Base-by-base conservation (phyloP, 805 yeast species). In the Yarrowia sp. region DNA sequence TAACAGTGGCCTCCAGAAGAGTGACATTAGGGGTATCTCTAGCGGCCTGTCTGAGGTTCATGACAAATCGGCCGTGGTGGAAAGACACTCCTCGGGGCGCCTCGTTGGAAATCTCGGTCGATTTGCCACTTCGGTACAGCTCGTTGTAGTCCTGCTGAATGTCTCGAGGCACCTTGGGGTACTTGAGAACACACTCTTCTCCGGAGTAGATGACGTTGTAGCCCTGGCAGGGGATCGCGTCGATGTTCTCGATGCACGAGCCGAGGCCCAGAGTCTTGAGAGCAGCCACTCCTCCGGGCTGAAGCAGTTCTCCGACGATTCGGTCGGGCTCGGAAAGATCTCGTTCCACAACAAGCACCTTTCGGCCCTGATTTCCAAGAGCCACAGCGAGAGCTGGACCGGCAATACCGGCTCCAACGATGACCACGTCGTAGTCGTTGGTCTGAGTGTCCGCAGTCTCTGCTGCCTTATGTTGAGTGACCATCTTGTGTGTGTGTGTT, bases 331-430 rank as follows among this genome's bases (percentile, higher is more conserved):
- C 89, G 22, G 86, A 78, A 91, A 97, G 91, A 76, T 92, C 97
- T 71, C 97, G 85, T 77, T 95, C 99, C 19, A 87, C 77, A 22
- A 89, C 83, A 66, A 89, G 78, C 8, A 95, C 98, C 65, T 84
- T 83, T 72, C 97, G 84, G 41, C 98, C 98, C 75, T 91, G 96
- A 73, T 94, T 84, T 0, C 97, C 98, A 68, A 95, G 80, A 3
- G 90, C 92, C 0, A 92, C 89, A 53, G 98, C 98, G 19, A 94
- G 83, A 69, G 94, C 88, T 1, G 99, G 97, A 0, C 99, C 99
- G 32, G 92, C 89, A 22, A 94, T 97, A 69, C 99, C 99, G n/a
- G 98, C 98, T n/a, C 99, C 99, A 48, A 95, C 87, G 35, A 95
- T 89, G 50, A 94, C 87, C 64, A 89, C 94, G 75, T 95, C 99